phyloP scores from a whole-genome alignment of 225 moss, liverwort and hornwort species.

The Physcomitrellopsis africana region DNA sequence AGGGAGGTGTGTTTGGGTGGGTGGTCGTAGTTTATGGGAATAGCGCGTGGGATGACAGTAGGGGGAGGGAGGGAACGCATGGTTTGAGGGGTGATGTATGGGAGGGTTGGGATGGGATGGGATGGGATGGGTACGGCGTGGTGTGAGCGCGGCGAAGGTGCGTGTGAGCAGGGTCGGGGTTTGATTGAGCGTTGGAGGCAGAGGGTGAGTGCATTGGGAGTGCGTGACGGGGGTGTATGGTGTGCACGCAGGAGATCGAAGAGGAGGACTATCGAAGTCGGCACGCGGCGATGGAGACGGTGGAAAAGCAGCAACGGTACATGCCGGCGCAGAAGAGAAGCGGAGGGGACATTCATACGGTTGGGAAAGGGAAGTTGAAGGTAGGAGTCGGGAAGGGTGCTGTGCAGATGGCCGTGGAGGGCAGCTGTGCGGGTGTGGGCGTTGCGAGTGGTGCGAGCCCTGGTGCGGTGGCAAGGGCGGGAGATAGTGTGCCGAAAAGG shows the following conservation, averaged over 20 bases:
- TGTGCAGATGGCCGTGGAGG: conserved; percentile 54
- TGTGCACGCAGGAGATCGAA: conserved; percentile 59
- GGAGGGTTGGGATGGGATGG: no score
- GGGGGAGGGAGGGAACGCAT: no score
- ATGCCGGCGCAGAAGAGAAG: conserved; percentile 58
- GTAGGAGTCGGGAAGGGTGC: conserved; percentile 68
- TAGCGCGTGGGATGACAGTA: no score
- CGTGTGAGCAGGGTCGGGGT: not conserved
- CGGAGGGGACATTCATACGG: conserved; percentile 39
- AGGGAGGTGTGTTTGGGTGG: no score
- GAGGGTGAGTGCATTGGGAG: not conserved
- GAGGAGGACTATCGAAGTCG: conserved; percentile 63
- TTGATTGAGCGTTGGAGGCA: no score
- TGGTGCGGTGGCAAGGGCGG: conserved; percentile 27
- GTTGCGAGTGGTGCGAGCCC: conserved; percentile 42
- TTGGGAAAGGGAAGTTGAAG: conserved; percentile 66
- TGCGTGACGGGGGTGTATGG: not conserved
- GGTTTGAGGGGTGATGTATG: no score
- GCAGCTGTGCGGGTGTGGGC: conserved; percentile 39
- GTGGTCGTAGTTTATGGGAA: no score
- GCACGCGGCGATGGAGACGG: conserved; percentile 69
- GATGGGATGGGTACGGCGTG: no score
- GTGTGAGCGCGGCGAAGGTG: no score
- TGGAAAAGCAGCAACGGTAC: conserved; percentile 63
- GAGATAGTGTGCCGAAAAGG: conserved; percentile 57